Evolutionary conservation across 2,329 filamentous ascomycete species (phyloP), one percentile per base, ranked within the genome.

Genomic region (Coniochaeta sp.): DNA sequence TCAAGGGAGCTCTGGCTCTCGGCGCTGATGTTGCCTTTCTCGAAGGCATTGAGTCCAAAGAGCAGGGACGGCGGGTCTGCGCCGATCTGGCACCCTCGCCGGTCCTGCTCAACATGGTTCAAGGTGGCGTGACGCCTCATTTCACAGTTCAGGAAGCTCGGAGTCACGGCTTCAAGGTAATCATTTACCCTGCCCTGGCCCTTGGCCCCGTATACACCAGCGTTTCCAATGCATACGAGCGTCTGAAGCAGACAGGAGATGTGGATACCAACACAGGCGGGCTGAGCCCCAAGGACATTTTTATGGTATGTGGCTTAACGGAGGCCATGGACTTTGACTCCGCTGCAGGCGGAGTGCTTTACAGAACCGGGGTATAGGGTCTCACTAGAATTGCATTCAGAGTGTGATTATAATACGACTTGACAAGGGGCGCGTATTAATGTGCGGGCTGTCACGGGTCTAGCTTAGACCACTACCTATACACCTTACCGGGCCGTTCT

Each of bases 81-180:
- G 65, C 72, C 22, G 76, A 79, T 7, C 70, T 85, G 1, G 76
- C 76, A 2, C 78, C 78, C 0, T 77, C 66, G 75, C 82, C 74
- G 64, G 74, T 85, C 40, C 70, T 86, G 28, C 75, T 84, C 58
- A 87, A 87, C 66, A 81, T 80, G 63, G 84, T 87, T 0, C 78
- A 81, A 62, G 78, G 79, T 28, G 83, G 83, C 1, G 77, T 79
- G 26, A 83, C 80, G 26, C 84, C 84, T 0, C 73, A 79, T 28
- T 79, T 82, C 58, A 78, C 76, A 1, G 78, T 77, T 1, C 70
- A 77, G 0, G 79, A 86, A 64, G 83, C 83, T 8, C 75, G 75
- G 62, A 73, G 79, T 44, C 74, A 85, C 65, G 85, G 84, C 0
- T 87, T 82, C 70, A 76, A 77, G 61, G 76, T 87, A 60, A 80